Conservation (phyloP, 805 yeast genomes). For the Ogataea zsoltii region DNA sequence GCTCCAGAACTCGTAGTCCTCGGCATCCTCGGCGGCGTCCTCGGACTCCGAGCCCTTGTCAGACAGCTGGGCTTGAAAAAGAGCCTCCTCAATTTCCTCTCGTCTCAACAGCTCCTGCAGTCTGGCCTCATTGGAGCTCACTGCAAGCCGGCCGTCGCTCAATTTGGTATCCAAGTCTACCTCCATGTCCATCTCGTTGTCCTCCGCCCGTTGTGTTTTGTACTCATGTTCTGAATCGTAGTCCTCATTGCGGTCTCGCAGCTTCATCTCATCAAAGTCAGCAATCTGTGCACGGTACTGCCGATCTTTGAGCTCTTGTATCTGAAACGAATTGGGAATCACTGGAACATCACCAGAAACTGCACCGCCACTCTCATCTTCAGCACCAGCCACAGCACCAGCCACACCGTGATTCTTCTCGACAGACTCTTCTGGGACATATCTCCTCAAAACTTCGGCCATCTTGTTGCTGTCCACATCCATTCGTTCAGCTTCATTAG, state of each 20-base stretch:
- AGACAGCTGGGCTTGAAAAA: slow-evolving; percentile 31
- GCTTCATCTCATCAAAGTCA: slow-evolving; percentile 16
- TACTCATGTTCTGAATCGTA: slow-evolving; percentile 22
- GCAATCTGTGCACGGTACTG: slow-evolving; percentile 14
- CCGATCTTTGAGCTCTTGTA: slow-evolving; percentile 27
- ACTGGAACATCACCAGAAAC: slow-evolving; percentile 5
- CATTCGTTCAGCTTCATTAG: neutral
- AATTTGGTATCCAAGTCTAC: slow-evolving; percentile 25
- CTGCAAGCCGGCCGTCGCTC: slow-evolving; percentile 31
- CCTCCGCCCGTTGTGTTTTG: slow-evolving; percentile 7
- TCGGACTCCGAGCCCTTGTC: slow-evolving; percentile 13
- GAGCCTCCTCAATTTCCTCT: slow-evolving; percentile 37
- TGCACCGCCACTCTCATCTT: neutral
- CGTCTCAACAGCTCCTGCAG: slow-evolving; percentile 28
- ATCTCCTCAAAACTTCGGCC: neutral
- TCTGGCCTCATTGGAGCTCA: slow-evolving; percentile 29
- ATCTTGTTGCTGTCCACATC: neutral
- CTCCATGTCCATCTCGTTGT: slow-evolving; percentile 17
- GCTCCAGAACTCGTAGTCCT: slow-evolving; percentile 2
- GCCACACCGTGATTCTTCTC: neutral
- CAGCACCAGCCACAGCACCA: neutral
- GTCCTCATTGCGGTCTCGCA: slow-evolving; percentile 22
- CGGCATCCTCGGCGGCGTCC: slow-evolving; percentile 12
- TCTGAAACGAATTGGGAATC: slow-evolving; percentile 19
- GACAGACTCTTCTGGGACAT: neutral